These are phyloP conservation scores for Phytophthora pisi DNA, from an alignment of 352 stramenopile species.

Conservation along the genomic window DNA sequence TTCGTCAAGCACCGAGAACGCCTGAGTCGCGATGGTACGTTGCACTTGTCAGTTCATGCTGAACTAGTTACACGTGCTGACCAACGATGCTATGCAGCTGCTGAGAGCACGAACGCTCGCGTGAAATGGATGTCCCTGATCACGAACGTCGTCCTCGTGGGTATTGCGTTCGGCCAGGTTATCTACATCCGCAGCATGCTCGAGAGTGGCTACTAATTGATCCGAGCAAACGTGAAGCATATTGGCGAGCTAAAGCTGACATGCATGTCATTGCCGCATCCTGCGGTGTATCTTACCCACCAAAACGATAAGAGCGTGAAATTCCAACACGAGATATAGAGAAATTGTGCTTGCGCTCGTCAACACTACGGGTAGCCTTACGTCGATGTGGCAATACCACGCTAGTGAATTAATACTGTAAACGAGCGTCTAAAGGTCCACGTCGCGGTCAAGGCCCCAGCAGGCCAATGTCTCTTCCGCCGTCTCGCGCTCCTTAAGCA, in stretches of 20 bases:
- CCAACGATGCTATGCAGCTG: conserved; percentile 39
- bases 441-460: conserved; percentile 64
- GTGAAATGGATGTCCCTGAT: conserved; percentile 86
- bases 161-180: conserved; percentile 81
- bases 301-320: conserved; percentile 12
- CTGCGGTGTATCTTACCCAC: conserved; percentile 6
- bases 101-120: conserved; percentile 78
- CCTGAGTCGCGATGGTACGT: conserved; percentile 67
- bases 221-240: background rate
- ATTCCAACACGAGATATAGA: conserved; percentile 26
- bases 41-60: background rate
- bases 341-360: conserved; percentile 18
- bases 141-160: conserved; percentile 78
- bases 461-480: conserved; percentile 68
- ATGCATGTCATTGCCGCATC: conserved; percentile 13
- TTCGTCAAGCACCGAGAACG: conserved; percentile 84
- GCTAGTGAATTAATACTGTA: no score
- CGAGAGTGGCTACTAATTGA: conserved; percentile 68
- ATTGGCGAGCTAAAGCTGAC: conserved; percentile 7
- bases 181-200: conserved; percentile 87
- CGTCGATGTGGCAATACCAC: background rate
- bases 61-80: background rate
- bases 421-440: conserved; percentile 33
- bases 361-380: conserved; percentile 1
- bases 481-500: conserved; percentile 74